A percentile compares a stretch with the other conserved stretches of the same genome.
Conservation (phyloP, 2,329 filamentous ascomycete species). For the Orbilia ellipsospora region DNA sequence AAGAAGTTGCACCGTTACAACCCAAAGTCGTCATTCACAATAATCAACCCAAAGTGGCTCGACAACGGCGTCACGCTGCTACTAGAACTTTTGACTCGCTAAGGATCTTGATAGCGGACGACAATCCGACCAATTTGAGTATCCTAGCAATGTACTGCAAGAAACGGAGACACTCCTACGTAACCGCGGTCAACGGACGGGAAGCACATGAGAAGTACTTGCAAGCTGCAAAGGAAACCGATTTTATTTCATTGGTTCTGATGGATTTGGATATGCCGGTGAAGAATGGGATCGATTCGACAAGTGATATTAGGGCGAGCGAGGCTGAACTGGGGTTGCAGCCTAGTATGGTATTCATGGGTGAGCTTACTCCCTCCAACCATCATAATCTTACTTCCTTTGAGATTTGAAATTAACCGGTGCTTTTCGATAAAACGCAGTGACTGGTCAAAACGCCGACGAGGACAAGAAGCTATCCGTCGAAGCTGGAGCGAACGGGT, state of each 20-base stretch:
- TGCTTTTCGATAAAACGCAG: not conserved
- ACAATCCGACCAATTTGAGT: slow-evolving; percentile 66
- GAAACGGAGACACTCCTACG: slow-evolving; percentile 64
- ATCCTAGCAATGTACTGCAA: slow-evolving; percentile 66
- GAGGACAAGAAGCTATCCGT: slow-evolving; percentile 44
- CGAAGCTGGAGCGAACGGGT: slow-evolving; percentile 46
- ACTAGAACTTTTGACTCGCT: slow-evolving; percentile 9
- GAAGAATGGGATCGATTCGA: slow-evolving; percentile 64
- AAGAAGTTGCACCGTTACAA: not conserved
- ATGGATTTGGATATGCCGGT: slow-evolving; percentile 66
- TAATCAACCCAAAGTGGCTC: slow-evolving; percentile 2
- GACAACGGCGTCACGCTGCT: slow-evolving; percentile 12
- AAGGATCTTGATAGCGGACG: slow-evolving; percentile 64
- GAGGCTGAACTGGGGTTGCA: slow-evolving; percentile 59
- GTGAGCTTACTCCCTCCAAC: slow-evolving; percentile 4
- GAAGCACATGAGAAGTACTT: slow-evolving; percentile 64
- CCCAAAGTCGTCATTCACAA: not conserved
- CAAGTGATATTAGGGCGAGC: slow-evolving; percentile 62
- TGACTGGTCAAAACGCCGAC: slow-evolving; percentile 48
- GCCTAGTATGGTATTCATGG: slow-evolving; percentile 50
- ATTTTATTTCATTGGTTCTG: slow-evolving; percentile 63
- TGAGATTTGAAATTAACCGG: too few relatives aligned
- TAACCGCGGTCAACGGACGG: slow-evolving; percentile 64
- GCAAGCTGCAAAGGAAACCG: slow-evolving; percentile 55
- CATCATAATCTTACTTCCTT: too few relatives aligned